These are phyloP conservation scores for Russula lepida DNA, from an alignment of 768 basidiomycete species.

Conservation along the genomic window DNA sequence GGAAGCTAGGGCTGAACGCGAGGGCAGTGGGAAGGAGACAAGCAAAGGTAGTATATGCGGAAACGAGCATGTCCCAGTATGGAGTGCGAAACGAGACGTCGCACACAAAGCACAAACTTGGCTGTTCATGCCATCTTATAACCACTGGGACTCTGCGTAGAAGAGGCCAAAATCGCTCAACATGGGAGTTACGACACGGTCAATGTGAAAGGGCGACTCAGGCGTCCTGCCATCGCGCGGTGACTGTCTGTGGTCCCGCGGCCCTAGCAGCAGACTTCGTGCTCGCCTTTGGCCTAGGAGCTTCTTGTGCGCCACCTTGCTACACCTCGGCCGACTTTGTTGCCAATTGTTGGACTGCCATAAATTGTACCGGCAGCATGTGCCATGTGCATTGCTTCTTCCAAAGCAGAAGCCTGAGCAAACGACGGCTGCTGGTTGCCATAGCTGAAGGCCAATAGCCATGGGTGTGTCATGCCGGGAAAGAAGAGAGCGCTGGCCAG, in stretches of 20 bases:
- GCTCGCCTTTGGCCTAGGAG: too few species aligned
- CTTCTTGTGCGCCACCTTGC: not conserved
- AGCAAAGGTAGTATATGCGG: not conserved
- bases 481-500: not conserved
- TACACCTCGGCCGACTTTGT: not conserved
- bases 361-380: too few species aligned
- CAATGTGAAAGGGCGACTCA: too few species aligned
- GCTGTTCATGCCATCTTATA: not conserved
- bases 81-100: not conserved
- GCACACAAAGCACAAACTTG: not conserved
- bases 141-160: not conserved
- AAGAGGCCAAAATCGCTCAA: not conserved
- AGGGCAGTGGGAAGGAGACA: not conserved
- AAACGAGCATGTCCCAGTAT: not conserved
- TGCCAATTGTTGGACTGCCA: not conserved
- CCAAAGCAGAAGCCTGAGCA: not conserved
- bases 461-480: not conserved
- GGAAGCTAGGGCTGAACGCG: constrained; percentile 46
- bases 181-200: not conserved
- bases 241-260: too few species aligned
- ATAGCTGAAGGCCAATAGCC: not conserved
- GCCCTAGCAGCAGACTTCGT: too few species aligned
- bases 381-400: not conserved
- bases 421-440: not conserved
- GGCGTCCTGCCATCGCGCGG: too few species aligned